Evolutionary conservation across 1,284 basidiomycete species (phyloP), one percentile per base, ranked within the genome.

Genomic region (Apiotrichum domesticum): DNA sequence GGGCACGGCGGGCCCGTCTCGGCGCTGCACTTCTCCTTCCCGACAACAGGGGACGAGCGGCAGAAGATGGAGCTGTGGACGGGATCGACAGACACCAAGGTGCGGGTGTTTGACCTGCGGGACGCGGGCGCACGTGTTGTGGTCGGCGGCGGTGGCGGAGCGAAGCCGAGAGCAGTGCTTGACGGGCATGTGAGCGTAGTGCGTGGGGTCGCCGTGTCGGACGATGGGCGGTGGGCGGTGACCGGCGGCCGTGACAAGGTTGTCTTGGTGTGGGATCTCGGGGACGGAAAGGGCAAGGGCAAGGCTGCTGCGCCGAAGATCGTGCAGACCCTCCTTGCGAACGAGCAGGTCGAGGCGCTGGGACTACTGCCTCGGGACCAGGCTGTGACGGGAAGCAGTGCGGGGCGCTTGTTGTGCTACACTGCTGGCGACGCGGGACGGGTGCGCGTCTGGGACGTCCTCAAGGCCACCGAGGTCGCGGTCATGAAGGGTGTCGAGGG

Each of bases 1-100:
- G 95, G 95, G 9, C 96, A 98, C 70, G 96, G 94, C 6, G 95
- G 96, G 14, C 89, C 97, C 52, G 87, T 98, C 66, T 91, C 88
- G 61, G 89, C 96, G 8, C 79, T 96, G 52, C 80, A 83, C 46
- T 97, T 95, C 77, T 86, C 87, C 71, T 88, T 69, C 83, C 86
- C 54, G 79, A 80, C 59, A 79, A 85, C 45, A 4, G 61, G 59
- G 11, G 67, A 65, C 47, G 68, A 65, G 40, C 46, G 63, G 51
- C 59, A 63, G 37, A 81, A 80, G 51, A 88, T 94, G 82, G 86
- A 88, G 66, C 82, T 97, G 34, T 82, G 93, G 60, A 94, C 92
- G 0, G 94, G 87, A 7, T 91, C 87, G 21, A 87, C 90, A 42
- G 93, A 97, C 71, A 88, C 88, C 39, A 83, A 85, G 40, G 87